phyloP scores from a whole-genome alignment of 2,329 filamentous ascomycete genomes.

The Furcasterigmium sp. region DNA sequence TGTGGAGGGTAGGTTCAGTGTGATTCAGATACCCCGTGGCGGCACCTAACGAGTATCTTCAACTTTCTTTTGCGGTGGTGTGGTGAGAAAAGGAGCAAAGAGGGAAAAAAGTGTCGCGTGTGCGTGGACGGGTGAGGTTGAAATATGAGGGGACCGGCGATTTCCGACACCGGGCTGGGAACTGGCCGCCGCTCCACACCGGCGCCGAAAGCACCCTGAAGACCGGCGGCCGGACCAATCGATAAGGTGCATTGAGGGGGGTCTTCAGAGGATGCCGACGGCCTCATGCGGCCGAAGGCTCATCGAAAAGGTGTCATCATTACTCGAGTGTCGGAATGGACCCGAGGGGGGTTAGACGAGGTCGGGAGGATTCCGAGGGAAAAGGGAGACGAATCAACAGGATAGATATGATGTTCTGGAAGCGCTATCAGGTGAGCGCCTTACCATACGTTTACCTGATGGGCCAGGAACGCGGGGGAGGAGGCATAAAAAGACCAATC shows the following conservation, averaged over 20 bases:
- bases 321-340: not conserved
- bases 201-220: not conserved
- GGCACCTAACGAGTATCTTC: too few species aligned
- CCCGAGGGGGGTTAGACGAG: not conserved
- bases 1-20: not conserved
- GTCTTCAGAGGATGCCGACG: not conserved
- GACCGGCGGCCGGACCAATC: not conserved
- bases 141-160: conserved; percentile 19
- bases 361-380: not conserved
- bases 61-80: not conserved
- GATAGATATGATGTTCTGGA: too few species aligned
- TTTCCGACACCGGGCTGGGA: conserved; percentile 20
- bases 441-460: too few species aligned
- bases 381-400: too few species aligned
- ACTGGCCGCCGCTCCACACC: conserved; percentile 2
- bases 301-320: not conserved
- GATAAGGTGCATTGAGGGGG: not conserved
- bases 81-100: not conserved
- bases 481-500: not conserved
- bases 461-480: too few species aligned
- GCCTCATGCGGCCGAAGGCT: not conserved
- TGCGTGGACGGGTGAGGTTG: not conserved
- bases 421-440: too few species aligned
- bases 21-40: too few species aligned
- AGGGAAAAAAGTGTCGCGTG: not conserved